Conservation (phyloP, 176 grass and related monocot genomes). For the Elaeis guineensis region DNA sequence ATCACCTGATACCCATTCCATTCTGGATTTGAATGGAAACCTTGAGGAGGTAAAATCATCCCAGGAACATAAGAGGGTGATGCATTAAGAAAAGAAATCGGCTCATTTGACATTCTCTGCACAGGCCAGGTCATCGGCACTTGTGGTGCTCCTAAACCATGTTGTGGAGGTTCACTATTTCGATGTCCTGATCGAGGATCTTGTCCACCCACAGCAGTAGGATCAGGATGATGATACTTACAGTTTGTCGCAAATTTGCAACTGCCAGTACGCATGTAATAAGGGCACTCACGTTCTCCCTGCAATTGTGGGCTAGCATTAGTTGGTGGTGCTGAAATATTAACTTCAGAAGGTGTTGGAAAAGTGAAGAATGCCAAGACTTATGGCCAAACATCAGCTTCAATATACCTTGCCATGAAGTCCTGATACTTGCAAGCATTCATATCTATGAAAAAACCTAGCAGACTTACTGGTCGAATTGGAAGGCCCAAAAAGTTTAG, state of each 20-base stretch:
- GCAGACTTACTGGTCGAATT: slow-evolving; percentile 66
- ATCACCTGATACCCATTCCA: slow-evolving; percentile 75
- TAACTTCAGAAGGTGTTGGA: background rate
- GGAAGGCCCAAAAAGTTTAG: slow-evolving; percentile 97
- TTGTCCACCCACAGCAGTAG: slow-evolving; percentile 34
- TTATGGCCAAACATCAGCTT: slow-evolving; percentile 2
- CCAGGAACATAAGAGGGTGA: slow-evolving; percentile 45
- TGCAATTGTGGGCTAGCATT: slow-evolving; percentile 21
- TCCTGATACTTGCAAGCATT: background rate
- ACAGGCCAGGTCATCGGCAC: slow-evolving; percentile 33
- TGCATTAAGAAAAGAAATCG: slow-evolving; percentile 52
- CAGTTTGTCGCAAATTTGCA: slow-evolving; percentile 86
- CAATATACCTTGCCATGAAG: slow-evolving; percentile 1
- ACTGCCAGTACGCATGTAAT: slow-evolving; percentile 90
- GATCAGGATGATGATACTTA: slow-evolving; percentile 91
- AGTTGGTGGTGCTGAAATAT: background rate
- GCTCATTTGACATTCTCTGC: slow-evolving; percentile 40
- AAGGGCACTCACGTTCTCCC: slow-evolving; percentile 76
- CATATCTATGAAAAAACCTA: slow-evolving; percentile 11
- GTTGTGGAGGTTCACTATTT: slow-evolving; percentile 36
- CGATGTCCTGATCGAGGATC: slow-evolving; percentile 35
- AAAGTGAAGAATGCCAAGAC: background rate
- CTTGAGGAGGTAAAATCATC: slow-evolving; percentile 51
- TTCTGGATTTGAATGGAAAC: slow-evolving; percentile 48
- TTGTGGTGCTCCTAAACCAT: slow-evolving; percentile 37